Percentiles rank a stretch among this genome's conserved stretches.
These are phyloP conservation scores for Adenanthera pavonina DNA, from an alignment of 306 rosid species.

Conservation along the genomic window DNA sequence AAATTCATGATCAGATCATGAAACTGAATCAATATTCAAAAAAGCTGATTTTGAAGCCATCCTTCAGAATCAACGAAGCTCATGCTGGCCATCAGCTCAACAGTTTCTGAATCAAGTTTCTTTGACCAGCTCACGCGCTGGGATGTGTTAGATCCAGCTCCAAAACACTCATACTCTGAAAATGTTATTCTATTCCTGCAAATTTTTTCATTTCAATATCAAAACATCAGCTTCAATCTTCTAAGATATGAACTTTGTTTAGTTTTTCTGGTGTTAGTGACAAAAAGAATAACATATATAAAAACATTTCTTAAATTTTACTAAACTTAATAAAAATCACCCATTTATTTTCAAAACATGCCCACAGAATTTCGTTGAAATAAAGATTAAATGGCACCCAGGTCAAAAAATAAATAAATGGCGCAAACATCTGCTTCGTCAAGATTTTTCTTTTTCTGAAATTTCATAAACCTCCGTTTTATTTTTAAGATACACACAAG, in stretches of 20 bases:
- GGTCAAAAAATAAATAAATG: too few species aligned
- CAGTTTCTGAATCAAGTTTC: conserved; percentile 32
- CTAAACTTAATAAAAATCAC: too few species aligned
- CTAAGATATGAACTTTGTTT: too few species aligned
- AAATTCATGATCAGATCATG: too few species aligned
- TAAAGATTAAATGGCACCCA: too few species aligned
- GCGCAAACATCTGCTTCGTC: too few species aligned
- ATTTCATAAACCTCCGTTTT: too few species aligned
- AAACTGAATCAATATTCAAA: background rate
- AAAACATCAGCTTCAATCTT: background rate
- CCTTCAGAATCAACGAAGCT: conserved; percentile 56
- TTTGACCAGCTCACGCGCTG: conserved; percentile 65
- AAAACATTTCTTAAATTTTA: background rate
- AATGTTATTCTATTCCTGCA: conserved; percentile 56
- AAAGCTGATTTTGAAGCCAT: conserved; percentile 59
- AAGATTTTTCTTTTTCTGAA: too few species aligned
- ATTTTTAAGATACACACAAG: too few species aligned
- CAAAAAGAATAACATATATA: background rate
- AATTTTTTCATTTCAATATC: background rate
- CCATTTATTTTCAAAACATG: too few species aligned
- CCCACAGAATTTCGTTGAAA: too few species aligned
- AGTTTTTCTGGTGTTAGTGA: too few species aligned
- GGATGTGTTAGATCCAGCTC: conserved; percentile 56
- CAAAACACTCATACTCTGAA: conserved; percentile 58
- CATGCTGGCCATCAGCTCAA: conserved; percentile 40